phyloP scores from a whole-genome alignment of 2,329 filamentous ascomycete species.

The Nigrospora sphaerica region DNA sequence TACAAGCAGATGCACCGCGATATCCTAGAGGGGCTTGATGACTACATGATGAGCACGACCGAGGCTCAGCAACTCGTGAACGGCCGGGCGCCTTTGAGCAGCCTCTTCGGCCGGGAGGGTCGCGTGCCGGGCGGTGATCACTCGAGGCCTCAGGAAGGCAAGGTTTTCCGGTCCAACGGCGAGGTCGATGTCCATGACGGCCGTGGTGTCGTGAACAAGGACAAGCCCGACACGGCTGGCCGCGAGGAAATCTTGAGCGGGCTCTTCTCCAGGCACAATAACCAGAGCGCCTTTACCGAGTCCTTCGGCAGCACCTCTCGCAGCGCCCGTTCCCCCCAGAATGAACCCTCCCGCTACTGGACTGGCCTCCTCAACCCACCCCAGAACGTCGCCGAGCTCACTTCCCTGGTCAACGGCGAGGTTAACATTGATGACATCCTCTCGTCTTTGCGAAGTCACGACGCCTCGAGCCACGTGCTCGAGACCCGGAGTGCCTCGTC shows the following conservation, averaged over 20 bases:
- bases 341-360: conserved; percentile 18
- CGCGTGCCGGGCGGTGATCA: conserved; percentile 57
- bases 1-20: conserved; percentile 87
- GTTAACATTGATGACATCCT: conserved; percentile 22
- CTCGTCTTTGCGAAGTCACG: conserved; percentile 19
- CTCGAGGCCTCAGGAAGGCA: conserved; percentile 58
- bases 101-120: conserved; percentile 66
- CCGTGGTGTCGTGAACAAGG: conserved; percentile 50
- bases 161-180: conserved; percentile 54
- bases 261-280: conserved; percentile 31
- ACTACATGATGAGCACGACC: conserved; percentile 68
- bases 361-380: conserved; percentile 23
- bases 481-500: conserved; percentile 5
- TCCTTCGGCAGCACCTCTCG: conserved; percentile 21
- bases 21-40: conserved; percentile 69
- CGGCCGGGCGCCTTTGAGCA: conserved; percentile 68
- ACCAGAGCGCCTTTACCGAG: conserved; percentile 23
- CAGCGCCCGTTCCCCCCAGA: conserved; percentile 14
- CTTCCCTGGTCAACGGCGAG: conserved; percentile 19
- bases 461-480: background rate
- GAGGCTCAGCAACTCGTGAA: conserved; percentile 71
- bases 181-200: conserved; percentile 58
- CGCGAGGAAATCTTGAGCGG: conserved; percentile 54
- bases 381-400: conserved; percentile 18
- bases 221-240: conserved; percentile 52